Conservation (phyloP, 2,329 filamentous ascomycete species). For the Beauveria sp. region DNA sequence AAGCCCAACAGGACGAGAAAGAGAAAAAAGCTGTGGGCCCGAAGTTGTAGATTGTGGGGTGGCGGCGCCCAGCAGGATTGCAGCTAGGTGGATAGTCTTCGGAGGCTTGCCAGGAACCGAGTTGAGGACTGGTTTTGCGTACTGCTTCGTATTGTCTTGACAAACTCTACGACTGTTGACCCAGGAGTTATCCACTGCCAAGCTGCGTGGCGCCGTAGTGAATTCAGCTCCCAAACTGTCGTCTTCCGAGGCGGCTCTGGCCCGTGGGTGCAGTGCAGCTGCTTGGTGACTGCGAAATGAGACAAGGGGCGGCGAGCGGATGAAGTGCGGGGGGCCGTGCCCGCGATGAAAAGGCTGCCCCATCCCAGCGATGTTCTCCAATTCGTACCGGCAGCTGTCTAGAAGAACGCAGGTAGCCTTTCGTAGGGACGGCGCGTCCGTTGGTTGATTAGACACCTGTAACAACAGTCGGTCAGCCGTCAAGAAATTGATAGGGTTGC, state of each 20-base stretch:
- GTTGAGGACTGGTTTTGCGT: background rate
- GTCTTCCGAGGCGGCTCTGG: background rate
- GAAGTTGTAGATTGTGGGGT: constrained; percentile 11
- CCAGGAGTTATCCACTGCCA: background rate
- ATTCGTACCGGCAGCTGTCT: background rate
- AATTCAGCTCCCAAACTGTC: background rate
- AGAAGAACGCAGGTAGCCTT: background rate
- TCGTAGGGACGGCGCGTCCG: background rate
- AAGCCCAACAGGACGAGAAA: background rate
- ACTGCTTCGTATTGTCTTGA: background rate
- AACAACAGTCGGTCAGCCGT: constrained; percentile 1
- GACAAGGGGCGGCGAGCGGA: background rate
- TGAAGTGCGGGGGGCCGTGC: background rate
- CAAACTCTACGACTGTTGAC: background rate
- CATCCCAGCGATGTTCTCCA: too few species aligned
- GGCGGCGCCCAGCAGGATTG: constrained; percentile 8
- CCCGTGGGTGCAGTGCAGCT: background rate
- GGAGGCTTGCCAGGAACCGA: background rate
- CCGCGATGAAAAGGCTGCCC: background rate
- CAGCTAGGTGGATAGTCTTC: background rate
- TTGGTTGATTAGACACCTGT: background rate
- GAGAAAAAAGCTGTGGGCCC: background rate
- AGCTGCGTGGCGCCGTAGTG: background rate
- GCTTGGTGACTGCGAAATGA: background rate
- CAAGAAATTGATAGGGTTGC: background rate